These are phyloP conservation scores for Vachellia collinsii DNA, from an alignment of 306 rosid genomes.

Conservation along the genomic window DNA sequence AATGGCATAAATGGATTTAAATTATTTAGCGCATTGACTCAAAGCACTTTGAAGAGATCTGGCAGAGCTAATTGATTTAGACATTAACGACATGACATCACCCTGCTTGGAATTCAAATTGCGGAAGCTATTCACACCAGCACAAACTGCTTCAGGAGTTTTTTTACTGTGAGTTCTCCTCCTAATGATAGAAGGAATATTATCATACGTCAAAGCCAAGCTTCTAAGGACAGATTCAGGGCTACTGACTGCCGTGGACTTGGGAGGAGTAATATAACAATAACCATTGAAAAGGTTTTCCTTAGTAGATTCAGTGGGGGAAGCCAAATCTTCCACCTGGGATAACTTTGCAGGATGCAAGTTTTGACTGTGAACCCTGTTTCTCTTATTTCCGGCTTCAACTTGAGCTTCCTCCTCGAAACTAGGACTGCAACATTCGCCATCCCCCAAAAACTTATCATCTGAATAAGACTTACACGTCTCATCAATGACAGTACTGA, in stretches of 20 bases:
- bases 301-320: neutral
- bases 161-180: constrained; percentile 44
- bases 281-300: constrained; percentile 5
- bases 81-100: constrained; percentile 30
- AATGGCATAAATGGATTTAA: too few relatives aligned
- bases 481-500: constrained; percentile 12
- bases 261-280: constrained; percentile 28
- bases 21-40: neutral
- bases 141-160: neutral
- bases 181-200: constrained; percentile 64
- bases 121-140: constrained; percentile 8
- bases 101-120: constrained; percentile 24
- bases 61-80: constrained; percentile 13
- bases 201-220: constrained; percentile 56
- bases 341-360: neutral
- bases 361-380: neutral
- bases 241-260: constrained; percentile 26
- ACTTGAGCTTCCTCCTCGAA: constrained; percentile 19
- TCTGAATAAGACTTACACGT: constrained; percentile 26
- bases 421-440: constrained; percentile 33
- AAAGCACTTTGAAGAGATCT: constrained; percentile 42
- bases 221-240: constrained; percentile 52
- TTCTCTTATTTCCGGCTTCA: constrained; percentile 24
- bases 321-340: neutral
- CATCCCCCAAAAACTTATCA: neutral